phyloP scores from a whole-genome alignment of 768 basidiomycete genomes.

The Mycena kentingensis region DNA sequence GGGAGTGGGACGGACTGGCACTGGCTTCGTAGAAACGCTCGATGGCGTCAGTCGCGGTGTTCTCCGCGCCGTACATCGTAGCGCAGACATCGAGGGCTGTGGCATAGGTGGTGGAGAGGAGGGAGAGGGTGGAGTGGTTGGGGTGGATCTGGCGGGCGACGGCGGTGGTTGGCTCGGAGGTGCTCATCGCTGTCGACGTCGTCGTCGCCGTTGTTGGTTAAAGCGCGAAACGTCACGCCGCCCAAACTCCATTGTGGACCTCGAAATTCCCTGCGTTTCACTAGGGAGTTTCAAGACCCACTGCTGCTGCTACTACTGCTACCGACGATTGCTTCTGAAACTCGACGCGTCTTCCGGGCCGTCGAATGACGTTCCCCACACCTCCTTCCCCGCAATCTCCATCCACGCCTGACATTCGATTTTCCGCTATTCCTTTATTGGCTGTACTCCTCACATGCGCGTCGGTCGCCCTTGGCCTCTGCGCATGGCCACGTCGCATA shows the following conservation, averaged over 20 bases:
- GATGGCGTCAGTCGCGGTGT: conserved; percentile 52
- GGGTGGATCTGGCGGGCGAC: conserved; percentile 1
- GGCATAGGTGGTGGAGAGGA: conserved; percentile 46
- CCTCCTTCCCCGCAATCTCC: too few relatives aligned
- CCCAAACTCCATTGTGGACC: background rate
- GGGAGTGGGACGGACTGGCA: conserved; percentile 52
- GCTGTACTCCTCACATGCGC: too few relatives aligned
- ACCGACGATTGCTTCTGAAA: too few relatives aligned
- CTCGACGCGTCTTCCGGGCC: too few relatives aligned
- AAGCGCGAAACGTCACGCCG: background rate
- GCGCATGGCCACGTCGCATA: too few relatives aligned
- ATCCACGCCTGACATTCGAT: too few relatives aligned
- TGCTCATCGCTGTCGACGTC: background rate
- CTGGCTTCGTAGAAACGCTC: conserved; percentile 70
- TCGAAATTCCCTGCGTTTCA: background rate
- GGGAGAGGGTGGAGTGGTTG: conserved; percentile 36
- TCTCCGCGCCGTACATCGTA: conserved; percentile 63
- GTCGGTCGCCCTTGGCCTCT: too few relatives aligned
- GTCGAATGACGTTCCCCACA: too few relatives aligned
- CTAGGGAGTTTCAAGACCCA: too few relatives aligned
- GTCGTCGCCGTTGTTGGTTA: background rate
- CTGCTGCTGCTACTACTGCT: too few relatives aligned
- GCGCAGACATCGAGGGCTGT: conserved; percentile 72
- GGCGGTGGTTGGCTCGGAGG: background rate
- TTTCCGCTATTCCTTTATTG: too few relatives aligned